A percentile compares a stretch with the other conserved stretches of the same genome.
These are phyloP conservation scores for Auricularia sp. DNA, from an alignment of 768 basidiomycete species.

Conservation along the genomic window DNA sequence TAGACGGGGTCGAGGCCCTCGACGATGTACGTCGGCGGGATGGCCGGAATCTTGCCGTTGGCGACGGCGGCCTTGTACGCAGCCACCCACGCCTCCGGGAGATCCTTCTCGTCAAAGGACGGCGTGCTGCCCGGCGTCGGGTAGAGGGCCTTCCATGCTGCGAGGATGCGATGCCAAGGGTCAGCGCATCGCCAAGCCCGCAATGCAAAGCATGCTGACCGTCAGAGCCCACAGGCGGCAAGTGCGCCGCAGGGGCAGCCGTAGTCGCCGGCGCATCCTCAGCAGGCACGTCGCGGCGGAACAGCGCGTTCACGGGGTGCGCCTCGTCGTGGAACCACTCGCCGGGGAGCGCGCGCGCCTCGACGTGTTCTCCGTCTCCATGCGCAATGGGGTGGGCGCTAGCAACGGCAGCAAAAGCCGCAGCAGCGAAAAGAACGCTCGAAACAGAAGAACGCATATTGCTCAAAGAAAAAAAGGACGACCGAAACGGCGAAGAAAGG, in stretches of 20 bases:
- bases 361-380: conserved; percentile 15
- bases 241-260: neutral
- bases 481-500: neutral
- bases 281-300: conserved; percentile 47
- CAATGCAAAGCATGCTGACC: neutral
- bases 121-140: conserved; percentile 26
- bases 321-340: conserved; percentile 54
- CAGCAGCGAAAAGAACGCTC: neutral
- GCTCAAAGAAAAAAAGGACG: neutral
- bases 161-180: neutral
- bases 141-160: conserved; percentile 57
- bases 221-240: conserved; percentile 1
- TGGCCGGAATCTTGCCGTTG: conserved; percentile 63
- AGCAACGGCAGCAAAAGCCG: conserved; percentile 1
- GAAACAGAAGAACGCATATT: neutral
- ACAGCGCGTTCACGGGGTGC: conserved; percentile 54
- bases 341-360: conserved; percentile 18
- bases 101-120: conserved; percentile 29
- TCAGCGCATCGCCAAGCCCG: neutral
- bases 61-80: conserved; percentile 58
- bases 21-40: conserved; percentile 39
- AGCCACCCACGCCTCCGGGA: conserved; percentile 64
- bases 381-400: conserved; percentile 13
- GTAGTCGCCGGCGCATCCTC: conserved; percentile 28
- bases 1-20: conserved; percentile 27